These are phyloP conservation scores for Phalaenopsis hybrid DNA, from an alignment of 116 monocot genomes.

Conservation along the genomic window DNA sequence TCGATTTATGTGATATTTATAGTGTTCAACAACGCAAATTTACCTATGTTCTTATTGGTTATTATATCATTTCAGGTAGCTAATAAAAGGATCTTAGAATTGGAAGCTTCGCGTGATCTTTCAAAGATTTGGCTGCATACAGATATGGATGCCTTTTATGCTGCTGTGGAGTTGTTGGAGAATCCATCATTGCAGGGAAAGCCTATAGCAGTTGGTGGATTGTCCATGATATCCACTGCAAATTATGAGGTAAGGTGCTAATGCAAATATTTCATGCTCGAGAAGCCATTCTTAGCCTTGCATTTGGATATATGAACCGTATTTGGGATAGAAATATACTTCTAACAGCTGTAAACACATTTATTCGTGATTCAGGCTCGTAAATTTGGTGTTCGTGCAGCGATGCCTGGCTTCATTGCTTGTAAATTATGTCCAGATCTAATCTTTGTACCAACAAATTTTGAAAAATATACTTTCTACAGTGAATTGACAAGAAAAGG, in stretches of 20 bases:
- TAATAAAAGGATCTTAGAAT: conserved; percentile 57
- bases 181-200: conserved; percentile 77
- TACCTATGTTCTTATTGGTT: not conserved
- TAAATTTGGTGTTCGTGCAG: conserved; percentile 98
- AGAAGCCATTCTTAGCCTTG: conserved; percentile 4
- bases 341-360: not conserved
- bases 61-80: conserved; percentile 39
- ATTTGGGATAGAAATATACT: not conserved
- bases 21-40: not conserved
- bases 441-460: conserved; percentile 79
- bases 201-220: conserved; percentile 91
- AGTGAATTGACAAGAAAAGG: conserved; percentile 94
- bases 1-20: not conserved
- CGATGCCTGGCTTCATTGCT: conserved; percentile 99
- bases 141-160: conserved; percentile 99
- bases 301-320: conserved; percentile 7
- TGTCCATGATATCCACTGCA: conserved; percentile 99
- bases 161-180: conserved; percentile 85
- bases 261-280: not conserved
- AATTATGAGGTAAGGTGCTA: conserved; percentile 69
- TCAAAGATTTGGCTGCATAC: conserved; percentile 87
- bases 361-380: conserved; percentile 58
- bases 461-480: conserved; percentile 79
- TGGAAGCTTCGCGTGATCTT: conserved; percentile 87
- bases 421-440: conserved; percentile 81